These are phyloP conservation scores for Fusarium staphyleae DNA, from an alignment of 2,329 filamentous ascomycete genomes.

Conservation along the genomic window DNA sequence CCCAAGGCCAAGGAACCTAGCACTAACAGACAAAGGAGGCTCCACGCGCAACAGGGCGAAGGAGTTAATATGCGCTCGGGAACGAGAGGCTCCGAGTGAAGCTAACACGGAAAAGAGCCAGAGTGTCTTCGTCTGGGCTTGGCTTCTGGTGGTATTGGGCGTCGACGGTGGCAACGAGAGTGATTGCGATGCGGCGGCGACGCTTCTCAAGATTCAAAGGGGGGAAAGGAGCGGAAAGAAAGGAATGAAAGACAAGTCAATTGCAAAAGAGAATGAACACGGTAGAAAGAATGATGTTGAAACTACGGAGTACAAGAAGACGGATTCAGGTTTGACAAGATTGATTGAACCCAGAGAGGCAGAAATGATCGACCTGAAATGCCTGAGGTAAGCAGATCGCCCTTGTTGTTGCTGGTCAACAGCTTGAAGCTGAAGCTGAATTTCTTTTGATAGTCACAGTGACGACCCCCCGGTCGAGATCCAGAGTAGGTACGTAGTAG, in stretches of 20 bases:
- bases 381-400: conserved; percentile 31
- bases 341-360: conserved; percentile 21
- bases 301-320: conserved; percentile 14
- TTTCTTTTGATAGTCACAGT: conserved; percentile 17
- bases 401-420: conserved; percentile 30
- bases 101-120: conserved; percentile 1
- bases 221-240: conserved; percentile 2
- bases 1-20: conserved; percentile 27
- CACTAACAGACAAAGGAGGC: conserved; percentile 23
- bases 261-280: conserved; percentile 10
- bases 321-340: conserved; percentile 12
- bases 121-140: not conserved
- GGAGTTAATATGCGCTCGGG: conserved; percentile 20
- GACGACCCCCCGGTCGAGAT: conserved; percentile 11
- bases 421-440: conserved; percentile 21
- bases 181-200: conserved; percentile 4
- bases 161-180: conserved; percentile 8
- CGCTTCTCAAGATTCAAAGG: not conserved
- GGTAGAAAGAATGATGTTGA: not conserved
- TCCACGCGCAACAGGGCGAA: conserved; percentile 20
- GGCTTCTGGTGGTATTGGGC: conserved; percentile 1
- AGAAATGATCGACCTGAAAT: conserved; percentile 31
- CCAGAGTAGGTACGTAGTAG: not conserved
- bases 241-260: conserved; percentile 29
- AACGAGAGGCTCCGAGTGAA: conserved; percentile 20